Base-by-base conservation (phyloP, 768 basidiomycete genomes). In the Collybiopsis confluens region DNA sequence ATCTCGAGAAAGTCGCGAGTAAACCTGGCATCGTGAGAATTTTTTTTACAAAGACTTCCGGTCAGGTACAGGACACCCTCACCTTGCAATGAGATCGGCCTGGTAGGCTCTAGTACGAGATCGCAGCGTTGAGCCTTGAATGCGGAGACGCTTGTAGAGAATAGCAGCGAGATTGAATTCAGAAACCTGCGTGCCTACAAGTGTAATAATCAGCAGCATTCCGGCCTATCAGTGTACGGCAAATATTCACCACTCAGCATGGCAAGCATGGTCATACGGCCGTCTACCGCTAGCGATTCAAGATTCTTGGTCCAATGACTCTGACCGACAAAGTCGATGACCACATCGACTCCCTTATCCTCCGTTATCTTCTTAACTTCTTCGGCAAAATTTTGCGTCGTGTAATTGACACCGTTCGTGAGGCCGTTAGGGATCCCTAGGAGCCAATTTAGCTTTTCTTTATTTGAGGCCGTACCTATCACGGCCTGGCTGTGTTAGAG, bases 81-180 rank as follows among this genome's bases (percentile, higher is more conserved):
- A 84, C 87, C 74, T 76, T 40, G 68, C 65, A 52, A 90, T 78
- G 46, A 96, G 74, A 20, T 87, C 78, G 3, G 79, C 75, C 68
- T 97, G 92, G 67, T 96, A 97, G 57, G 78, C 73, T n/a, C 75
- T 62, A 23, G 81, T 78, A 42, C 91, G 82, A 27, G 86, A 82
- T 21, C 93, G 83, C 27, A 97, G 72, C 1, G 92, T 96, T 20
- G 91, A 90, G 20, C 94, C 93, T 68, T 92, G 86, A 47, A 98
- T 86, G 23, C 85, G 83, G 47, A 97, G 80, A 16, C 93, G 84
- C 71, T 95, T 98, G 68, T 75, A 84, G 54, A 96, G 72, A 51
- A 97, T 80, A 9, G 83, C 85, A 4, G 61, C 61, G 43, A 97
- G 70, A 65, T 86, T 77, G 54, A 83, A 70, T 13, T 69, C 70